Conservation (phyloP, 108 stramenopile species). For the Pseudonitzschia multiseries region DNA sequence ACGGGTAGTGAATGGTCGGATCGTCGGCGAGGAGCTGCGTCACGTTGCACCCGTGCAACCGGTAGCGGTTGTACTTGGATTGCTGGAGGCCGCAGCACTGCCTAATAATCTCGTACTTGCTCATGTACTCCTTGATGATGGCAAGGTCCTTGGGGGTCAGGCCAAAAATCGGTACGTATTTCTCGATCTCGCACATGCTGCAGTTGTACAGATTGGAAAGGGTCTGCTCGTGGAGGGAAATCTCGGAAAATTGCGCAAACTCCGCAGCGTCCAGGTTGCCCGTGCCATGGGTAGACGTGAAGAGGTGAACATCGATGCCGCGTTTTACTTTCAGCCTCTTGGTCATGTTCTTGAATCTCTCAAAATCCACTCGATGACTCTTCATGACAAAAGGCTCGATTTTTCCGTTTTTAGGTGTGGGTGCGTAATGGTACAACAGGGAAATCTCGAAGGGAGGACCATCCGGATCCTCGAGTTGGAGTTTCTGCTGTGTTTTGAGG, state of each 20-base stretch:
- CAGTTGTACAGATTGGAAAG: background rate
- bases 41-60: constrained; percentile 2
- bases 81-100: background rate
- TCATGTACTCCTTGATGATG: background rate
- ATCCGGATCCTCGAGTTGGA: no score
- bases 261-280: no score
- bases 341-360: no score
- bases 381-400: background rate
- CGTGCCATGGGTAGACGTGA: no score
- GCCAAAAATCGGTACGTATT: background rate
- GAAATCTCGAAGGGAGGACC: background rate
- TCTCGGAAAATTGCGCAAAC: no score
- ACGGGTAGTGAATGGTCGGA: background rate
- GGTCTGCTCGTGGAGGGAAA: background rate
- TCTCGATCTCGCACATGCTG: background rate
- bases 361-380: background rate
- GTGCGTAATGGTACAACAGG: background rate
- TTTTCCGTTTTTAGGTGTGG: background rate
- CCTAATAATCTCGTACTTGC: background rate
- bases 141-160: background rate
- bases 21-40: background rate
- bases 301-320: no score
- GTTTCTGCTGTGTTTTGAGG: background rate
- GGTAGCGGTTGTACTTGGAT: background rate
- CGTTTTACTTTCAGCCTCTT: no score